Conservation (phyloP, 1,139 yeast genomes). For the Suhomyces guaymorum region DNA sequence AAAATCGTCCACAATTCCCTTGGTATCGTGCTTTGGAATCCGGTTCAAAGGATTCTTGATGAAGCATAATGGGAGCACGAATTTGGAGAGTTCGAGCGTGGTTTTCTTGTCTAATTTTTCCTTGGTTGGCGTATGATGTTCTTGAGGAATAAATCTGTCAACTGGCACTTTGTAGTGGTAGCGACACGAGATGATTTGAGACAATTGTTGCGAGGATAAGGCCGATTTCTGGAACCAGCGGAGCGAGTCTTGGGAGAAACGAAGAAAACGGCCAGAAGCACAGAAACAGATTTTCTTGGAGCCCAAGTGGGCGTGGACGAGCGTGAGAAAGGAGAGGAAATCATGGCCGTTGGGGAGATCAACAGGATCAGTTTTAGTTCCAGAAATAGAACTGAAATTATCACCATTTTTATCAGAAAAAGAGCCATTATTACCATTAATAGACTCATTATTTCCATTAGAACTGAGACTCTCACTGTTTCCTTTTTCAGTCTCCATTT, state of each 20-base stretch:
- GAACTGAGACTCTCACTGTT: no score
- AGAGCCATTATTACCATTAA: no score
- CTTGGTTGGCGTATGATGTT: constrained; percentile 60
- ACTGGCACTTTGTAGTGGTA: constrained; percentile 66
- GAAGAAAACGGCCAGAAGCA: constrained; percentile 62
- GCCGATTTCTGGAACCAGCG: constrained; percentile 33
- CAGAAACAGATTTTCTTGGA: constrained; percentile 66
- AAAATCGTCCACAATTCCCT: constrained; percentile 68
- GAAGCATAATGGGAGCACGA: constrained; percentile 63
- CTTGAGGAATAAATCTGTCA: constrained; percentile 60
- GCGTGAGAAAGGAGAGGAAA: constrained; percentile 3
- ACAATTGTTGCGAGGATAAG: constrained; percentile 55
- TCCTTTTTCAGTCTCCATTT: constrained; percentile 3
- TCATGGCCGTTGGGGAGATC: no score
- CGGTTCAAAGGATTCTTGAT: constrained; percentile 59
- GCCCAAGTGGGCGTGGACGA: constrained; percentile 75
- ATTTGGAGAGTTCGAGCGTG: constrained; percentile 59
- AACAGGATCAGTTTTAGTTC: no score
- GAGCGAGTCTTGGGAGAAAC: constrained; percentile 57
- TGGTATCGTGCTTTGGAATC: constrained; percentile 66
- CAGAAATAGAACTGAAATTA: no score
- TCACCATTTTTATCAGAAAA: no score
- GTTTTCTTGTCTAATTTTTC: constrained; percentile 37
- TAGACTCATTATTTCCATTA: no score
- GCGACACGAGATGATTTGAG: constrained; percentile 77